A percentile compares a stretch with the other conserved stretches of the same genome.
Evolutionary conservation across 345 rosid genomes (phyloP).

Genomic region (Eucalyptus sp.): DNA sequence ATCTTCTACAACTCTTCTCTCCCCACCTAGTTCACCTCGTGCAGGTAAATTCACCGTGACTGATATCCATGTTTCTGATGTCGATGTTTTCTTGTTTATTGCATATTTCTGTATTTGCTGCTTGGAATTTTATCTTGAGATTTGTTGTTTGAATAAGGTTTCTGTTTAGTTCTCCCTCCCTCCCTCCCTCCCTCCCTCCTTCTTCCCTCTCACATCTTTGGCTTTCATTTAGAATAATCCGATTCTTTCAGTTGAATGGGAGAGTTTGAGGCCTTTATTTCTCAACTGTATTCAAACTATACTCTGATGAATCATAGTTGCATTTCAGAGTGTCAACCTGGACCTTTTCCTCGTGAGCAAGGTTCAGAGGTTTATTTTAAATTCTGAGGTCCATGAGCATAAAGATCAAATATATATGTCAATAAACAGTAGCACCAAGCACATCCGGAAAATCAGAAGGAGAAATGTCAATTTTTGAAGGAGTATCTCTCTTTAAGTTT

Average conservation of each 20-base stretch:
- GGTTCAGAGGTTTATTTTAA: neutral
- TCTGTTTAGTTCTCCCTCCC: neutral
- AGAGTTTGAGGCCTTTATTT: neutral
- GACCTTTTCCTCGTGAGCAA: neutral
- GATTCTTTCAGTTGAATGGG: neutral
- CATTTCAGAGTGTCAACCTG: neutral
- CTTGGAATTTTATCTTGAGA: neutral
- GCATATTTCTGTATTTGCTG: neutral
- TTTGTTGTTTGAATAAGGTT: neutral
- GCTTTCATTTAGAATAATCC: neutral
- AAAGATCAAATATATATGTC: neutral
- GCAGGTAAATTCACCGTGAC: conserved; percentile 37
- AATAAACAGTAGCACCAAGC: neutral
- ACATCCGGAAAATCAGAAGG: neutral
- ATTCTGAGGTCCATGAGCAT: neutral
- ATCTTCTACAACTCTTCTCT: conserved; percentile 79
- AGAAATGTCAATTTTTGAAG: neutral
- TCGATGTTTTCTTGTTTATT: neutral
- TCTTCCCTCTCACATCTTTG: neutral
- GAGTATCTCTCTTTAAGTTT: neutral
- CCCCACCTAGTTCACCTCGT: conserved; percentile 87
- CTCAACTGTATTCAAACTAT: neutral
- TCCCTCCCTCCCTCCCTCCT: neutral
- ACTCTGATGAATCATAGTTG: neutral
- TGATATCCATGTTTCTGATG: neutral